Evolutionary conservation across 345 rosid genomes (phyloP), one percentile per base, ranked within the genome.

Genomic region (Hevea brasiliensis): DNA sequence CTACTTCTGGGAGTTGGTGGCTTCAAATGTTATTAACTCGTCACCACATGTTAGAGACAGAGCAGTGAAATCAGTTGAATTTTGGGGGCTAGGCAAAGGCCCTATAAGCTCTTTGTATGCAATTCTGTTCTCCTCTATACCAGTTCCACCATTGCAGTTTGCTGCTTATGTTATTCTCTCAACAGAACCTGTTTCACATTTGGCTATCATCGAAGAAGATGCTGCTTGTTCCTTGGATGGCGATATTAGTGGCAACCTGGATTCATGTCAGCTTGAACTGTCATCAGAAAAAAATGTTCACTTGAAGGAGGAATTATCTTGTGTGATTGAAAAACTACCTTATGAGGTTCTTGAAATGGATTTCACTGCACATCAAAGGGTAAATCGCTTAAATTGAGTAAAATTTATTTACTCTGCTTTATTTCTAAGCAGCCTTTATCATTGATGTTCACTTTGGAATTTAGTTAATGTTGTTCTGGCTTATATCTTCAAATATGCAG

Each of bases 21-120:
- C 96, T 61, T 76, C 81, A 61, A 84, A 84, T 70, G 89, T 85
- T 71, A 76, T 88, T 5, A 81, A 81, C 63, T 88, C 98, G 73
- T 83, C 97, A 56, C 73, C 81, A 41, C 80, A 80, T 69, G 84
- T 85, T 45, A 90, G 91, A 81, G 97, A 88, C 62, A 86, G 89
- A 87, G 98, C 98, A 40, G 89, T 89, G 70, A 92, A 81, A 82
- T 92, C 97, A 35, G 84, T 90, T 76, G 95, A 92, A 74, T 89
- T 89, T 74, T 90, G 98, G 98, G 97, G 97, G 14, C 85, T 94
- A 65, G 83, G 89, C 81, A 88, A 82, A 79, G 97, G 96, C 78
- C 80, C 98, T 35, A 84, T 92, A 62, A 83, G 82, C 86, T 84
- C 97, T 74, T 86, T 94, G 78, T 94, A 90, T 84, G 87, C 97